Percentiles rank a stretch among this genome's conserved stretches.
phyloP scores from a whole-genome alignment of 2,329 filamentous ascomycete genomes.

The Phyllosticta paracitricarpa region DNA sequence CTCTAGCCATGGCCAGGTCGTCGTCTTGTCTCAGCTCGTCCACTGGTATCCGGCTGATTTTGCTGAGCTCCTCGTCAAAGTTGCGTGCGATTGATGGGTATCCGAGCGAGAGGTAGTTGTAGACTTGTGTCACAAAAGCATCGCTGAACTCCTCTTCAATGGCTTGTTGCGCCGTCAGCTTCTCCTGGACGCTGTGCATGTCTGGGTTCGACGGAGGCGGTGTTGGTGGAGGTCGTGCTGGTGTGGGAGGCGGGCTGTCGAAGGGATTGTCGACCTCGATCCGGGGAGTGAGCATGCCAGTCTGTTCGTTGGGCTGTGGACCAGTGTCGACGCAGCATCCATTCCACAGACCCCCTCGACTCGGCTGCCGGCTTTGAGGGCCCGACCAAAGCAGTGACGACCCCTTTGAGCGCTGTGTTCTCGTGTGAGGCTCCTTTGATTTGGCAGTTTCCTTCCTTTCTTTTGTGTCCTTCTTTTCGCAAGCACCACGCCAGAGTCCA shows the following conservation, averaged over 20 bases:
- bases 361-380: constrained; percentile 38
- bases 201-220: constrained; percentile 27
- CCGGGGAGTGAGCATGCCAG: constrained; percentile 42
- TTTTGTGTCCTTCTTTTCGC: constrained; percentile 16
- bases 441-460: not conserved
- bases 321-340: constrained; percentile 50
- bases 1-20: constrained; percentile 50
- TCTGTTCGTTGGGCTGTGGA: constrained; percentile 32
- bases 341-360: constrained; percentile 64
- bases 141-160: constrained; percentile 65
- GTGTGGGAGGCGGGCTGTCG: constrained; percentile 29
- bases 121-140: constrained; percentile 84
- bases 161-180: constrained; percentile 34
- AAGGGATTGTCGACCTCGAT: constrained; percentile 33
- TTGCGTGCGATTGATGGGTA: constrained; percentile 76
- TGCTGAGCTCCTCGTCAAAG: constrained; percentile 77
- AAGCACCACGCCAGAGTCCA: constrained; percentile 50
- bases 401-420: not conserved
- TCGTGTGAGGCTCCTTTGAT: constrained; percentile 10
- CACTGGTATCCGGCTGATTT: constrained; percentile 63
- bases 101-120: constrained; percentile 89
- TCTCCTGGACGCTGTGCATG: constrained; percentile 30
- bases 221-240: constrained; percentile 25
- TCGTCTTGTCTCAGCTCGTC: constrained; percentile 65
- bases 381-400: constrained; percentile 24